Conservation (phyloP, 1,139 yeast species). For the Sugiyamaella novakii region DNA sequence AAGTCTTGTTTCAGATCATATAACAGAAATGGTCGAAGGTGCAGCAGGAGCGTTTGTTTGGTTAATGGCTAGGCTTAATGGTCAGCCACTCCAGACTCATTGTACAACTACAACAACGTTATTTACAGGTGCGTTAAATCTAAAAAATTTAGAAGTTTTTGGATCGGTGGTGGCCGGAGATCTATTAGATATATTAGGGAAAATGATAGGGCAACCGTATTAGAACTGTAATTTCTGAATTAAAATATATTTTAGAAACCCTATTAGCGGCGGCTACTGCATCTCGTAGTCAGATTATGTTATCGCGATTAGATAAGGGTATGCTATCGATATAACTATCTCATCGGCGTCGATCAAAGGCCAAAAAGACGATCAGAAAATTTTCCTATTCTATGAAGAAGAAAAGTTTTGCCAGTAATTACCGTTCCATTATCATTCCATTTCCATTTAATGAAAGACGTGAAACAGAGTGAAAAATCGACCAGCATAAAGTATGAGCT, state of each 20-base stretch:
- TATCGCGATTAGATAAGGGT: not conserved
- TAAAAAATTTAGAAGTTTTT: not conserved
- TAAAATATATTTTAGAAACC: too few relatives aligned
- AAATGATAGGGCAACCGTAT: not conserved
- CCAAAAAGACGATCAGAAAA: too few relatives aligned
- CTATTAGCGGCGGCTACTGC: too few relatives aligned
- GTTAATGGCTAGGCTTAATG: conserved; percentile 18
- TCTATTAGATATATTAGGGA: not conserved
- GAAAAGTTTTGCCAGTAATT: too few relatives aligned
- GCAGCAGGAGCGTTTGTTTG: conserved; percentile 25
- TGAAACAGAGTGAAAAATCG: too few relatives aligned
- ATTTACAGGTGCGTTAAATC: not conserved
- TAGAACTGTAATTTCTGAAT: too few relatives aligned
- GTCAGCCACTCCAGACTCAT: not conserved
- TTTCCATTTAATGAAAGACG: too few relatives aligned
- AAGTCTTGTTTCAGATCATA: conserved; percentile 26
- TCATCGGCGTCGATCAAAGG: not conserved
- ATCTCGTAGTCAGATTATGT: too few relatives aligned
- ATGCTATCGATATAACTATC: not conserved
- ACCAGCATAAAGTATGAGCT: too few relatives aligned
- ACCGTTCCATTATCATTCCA: too few relatives aligned
- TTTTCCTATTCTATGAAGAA: too few relatives aligned
- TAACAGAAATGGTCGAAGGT: conserved; percentile 22
- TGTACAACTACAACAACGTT: not conserved
- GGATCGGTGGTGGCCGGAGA: not conserved